Percentiles rank a stretch among this genome's conserved stretches.
phyloP scores from a whole-genome alignment of 192 early-diverging fungal species.

The Coemansia erecta region DNA sequence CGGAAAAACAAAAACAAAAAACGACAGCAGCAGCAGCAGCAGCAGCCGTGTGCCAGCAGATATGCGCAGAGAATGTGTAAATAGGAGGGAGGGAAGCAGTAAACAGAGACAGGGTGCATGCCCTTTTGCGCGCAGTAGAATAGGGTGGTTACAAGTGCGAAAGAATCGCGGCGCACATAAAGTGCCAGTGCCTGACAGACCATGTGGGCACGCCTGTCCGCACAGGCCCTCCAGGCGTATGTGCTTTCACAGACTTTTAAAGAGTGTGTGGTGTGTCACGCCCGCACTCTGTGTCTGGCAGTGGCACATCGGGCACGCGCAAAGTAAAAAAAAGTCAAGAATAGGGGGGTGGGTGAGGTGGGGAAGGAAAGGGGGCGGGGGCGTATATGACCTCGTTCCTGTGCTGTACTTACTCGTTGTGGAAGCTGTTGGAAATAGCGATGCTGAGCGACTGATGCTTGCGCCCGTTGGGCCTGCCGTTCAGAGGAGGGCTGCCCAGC shows the following conservation, averaged over 20 bases:
- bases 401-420: conserved; percentile 44
- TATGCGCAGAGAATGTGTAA: too few species aligned
- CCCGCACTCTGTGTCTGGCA: background rate
- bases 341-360: background rate
- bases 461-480: conserved; percentile 18
- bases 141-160: conserved; percentile 18
- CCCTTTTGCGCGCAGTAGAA: background rate
- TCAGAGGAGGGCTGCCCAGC: conserved; percentile 20
- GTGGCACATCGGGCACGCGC: background rate
- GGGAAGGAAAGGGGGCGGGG: background rate
- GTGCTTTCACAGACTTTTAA: background rate
- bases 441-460: conserved; percentile 51
- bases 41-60: background rate
- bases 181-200: conserved; percentile 21
- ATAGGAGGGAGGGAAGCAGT: too few species aligned
- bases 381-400: background rate
- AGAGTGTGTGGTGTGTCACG: background rate
- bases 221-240: background rate
- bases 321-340: conserved; percentile 4
- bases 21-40: background rate
- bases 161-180: conserved; percentile 40
- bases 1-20: conserved; percentile 5
- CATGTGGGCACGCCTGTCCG: conserved; percentile 1
- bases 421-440: conserved; percentile 24
- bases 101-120: too few species aligned